phyloP scores from a whole-genome alignment of 1,139 yeast species.

The Hemisphaericaspora lyxosophila region DNA sequence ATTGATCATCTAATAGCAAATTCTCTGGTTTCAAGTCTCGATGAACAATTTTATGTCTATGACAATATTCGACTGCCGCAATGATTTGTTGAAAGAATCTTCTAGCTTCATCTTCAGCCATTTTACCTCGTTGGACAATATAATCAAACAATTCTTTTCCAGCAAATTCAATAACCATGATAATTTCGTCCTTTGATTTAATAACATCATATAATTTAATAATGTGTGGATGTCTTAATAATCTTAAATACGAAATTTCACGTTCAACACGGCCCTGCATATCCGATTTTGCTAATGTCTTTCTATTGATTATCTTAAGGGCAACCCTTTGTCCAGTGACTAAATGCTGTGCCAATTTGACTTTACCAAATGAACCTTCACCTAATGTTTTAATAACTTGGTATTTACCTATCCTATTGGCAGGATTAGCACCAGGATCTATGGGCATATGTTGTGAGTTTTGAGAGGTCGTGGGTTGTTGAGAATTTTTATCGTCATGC shows the following conservation, averaged over 20 bases:
- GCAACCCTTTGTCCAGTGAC: slow-evolving; percentile 95
- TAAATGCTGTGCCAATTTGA: slow-evolving; percentile 89
- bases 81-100: slow-evolving; percentile 96
- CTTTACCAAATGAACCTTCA: slow-evolving; percentile 97
- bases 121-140: slow-evolving; percentile 90
- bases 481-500: slow-evolving; percentile 13
- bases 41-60: slow-evolving; percentile 95
- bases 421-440: slow-evolving; percentile 37
- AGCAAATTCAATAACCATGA: slow-evolving; percentile 97
- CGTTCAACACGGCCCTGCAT: slow-evolving; percentile 98
- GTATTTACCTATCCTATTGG: slow-evolving; percentile 78
- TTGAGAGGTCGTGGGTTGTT: slow-evolving; percentile 10
- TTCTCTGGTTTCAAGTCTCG: slow-evolving; percentile 96
- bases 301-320: slow-evolving; percentile 87
- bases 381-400: slow-evolving; percentile 94
- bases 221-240: slow-evolving; percentile 94
- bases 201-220: slow-evolving; percentile 95
- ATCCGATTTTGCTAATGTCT: slow-evolving; percentile 90
- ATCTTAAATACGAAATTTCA: slow-evolving; percentile 85
- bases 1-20: slow-evolving; percentile 81
- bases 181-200: slow-evolving; percentile 92
- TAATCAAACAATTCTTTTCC: slow-evolving; percentile 95
- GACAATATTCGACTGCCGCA: slow-evolving; percentile 97
- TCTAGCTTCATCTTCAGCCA: slow-evolving; percentile 93
- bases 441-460: slow-evolving; percentile 17